Evolutionary conservation across 768 basidiomycete genomes (phyloP).

Genomic region (Dictyophora rubrovolvata): DNA sequence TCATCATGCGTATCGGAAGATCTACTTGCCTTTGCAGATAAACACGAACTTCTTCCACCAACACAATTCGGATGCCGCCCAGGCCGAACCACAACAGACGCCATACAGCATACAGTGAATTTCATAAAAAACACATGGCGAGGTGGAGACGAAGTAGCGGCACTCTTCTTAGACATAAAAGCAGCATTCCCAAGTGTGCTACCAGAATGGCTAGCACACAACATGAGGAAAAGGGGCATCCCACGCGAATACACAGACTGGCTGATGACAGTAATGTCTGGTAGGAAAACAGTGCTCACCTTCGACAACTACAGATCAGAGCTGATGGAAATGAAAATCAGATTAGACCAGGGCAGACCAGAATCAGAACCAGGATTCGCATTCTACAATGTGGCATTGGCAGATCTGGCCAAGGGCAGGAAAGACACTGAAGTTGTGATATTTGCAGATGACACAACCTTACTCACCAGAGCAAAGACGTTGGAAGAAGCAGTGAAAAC

Average conservation of each 20-base stretch:
- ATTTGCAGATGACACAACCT: conserved; percentile 12
- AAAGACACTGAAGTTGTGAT: neutral
- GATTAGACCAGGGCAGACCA: conserved; percentile 11
- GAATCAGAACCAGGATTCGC: conserved; percentile 15
- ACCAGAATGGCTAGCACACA: conserved; percentile 8
- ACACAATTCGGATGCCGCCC: conserved; percentile 25
- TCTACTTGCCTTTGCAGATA: conserved; percentile 20
- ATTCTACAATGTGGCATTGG: conserved; percentile 17
- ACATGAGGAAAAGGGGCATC: neutral
- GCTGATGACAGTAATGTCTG: neutral
- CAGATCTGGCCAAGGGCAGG: conserved; percentile 9
- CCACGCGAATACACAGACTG: neutral
- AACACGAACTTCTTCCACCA: conserved; percentile 12
- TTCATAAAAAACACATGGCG: conserved; percentile 28
- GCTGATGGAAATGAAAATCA: neutral
- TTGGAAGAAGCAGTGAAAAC: conserved; percentile 16
- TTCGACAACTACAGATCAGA: neutral
- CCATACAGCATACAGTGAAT: conserved; percentile 22
- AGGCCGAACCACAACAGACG: conserved; percentile 21
- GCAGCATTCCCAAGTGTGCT: conserved; percentile 20
- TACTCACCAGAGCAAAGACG: conserved; percentile 17
- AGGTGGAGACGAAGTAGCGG: conserved; percentile 15
- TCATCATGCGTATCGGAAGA: conserved; percentile 16
- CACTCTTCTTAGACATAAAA: conserved; percentile 23
- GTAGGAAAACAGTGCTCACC: neutral